Conservation (phyloP, 495 filamentous ascomycete genomes). For the Clohesyomyces aquaticus region DNA sequence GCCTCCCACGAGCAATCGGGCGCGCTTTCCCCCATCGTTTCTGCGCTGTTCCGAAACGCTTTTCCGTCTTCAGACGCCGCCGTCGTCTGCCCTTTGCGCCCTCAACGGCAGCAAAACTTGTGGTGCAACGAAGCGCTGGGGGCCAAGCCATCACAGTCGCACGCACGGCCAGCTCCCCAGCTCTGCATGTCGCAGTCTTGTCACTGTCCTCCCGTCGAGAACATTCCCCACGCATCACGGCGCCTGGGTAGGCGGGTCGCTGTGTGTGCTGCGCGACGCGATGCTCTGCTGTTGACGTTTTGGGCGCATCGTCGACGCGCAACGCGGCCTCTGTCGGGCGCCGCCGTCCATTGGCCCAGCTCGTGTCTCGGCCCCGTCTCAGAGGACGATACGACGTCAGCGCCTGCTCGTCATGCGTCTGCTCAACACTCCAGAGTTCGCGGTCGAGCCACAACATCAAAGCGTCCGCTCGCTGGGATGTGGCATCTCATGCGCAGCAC, state of each 20-base stretch:
- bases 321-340: constrained; percentile 2
- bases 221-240: background rate
- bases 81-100: background rate
- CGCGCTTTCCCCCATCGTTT: background rate
- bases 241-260: background rate
- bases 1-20: background rate
- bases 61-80: background rate
- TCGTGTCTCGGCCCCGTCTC: constrained; percentile 37
- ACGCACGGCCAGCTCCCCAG: background rate
- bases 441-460: constrained; percentile 23
- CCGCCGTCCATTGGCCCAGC: constrained; percentile 24
- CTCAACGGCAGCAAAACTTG: too few relatives aligned
- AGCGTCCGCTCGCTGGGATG: constrained; percentile 35
- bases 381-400: constrained; percentile 33
- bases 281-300: background rate
- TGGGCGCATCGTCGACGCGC: background rate
- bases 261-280: background rate
- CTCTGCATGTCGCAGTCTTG: background rate
- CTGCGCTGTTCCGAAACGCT: constrained; percentile 9
- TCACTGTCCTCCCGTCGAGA: background rate
- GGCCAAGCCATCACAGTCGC: constrained; percentile 21
- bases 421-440: background rate
- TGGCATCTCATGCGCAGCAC: constrained; percentile 39
- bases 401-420: constrained; percentile 21
- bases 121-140: background rate